These are phyloP conservation scores for Plectosphaerella sp. DNA, from an alignment of 2,329 filamentous ascomycete genomes.

Conservation along the genomic window DNA sequence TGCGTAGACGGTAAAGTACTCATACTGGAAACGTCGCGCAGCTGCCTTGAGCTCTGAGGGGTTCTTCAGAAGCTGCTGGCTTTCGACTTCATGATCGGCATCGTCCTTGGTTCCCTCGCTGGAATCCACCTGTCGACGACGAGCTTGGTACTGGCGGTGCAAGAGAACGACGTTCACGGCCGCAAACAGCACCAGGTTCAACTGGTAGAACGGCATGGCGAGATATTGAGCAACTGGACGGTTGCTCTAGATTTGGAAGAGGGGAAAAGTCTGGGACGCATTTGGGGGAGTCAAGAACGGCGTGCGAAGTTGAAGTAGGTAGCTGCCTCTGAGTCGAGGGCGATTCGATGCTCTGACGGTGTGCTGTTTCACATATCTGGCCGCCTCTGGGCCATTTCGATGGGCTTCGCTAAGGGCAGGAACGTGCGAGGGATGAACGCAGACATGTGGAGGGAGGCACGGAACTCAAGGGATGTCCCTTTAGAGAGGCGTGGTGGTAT, in stretches of 20 bases:
- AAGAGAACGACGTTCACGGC: constrained; percentile 15
- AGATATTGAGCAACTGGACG: neutral
- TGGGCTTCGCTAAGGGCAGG: neutral
- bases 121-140: constrained; percentile 3
- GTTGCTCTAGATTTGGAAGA: neutral
- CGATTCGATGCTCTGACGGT: neutral
- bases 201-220: constrained; percentile 16
- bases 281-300: neutral
- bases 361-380: neutral
- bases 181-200: constrained; percentile 16
- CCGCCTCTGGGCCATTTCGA: neutral
- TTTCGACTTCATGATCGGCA: constrained; percentile 6
- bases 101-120: constrained; percentile 2
- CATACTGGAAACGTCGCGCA: constrained; percentile 13
- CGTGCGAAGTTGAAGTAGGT: neutral
- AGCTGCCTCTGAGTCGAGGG: neutral
- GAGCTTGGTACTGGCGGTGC: constrained; percentile 15
- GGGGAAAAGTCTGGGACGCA: neutral
- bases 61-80: constrained; percentile 3
- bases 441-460: neutral
- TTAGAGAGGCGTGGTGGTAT: neutral
- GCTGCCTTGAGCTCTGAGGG: constrained; percentile 6
- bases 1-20: constrained; percentile 20
- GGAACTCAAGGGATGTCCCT: neutral
- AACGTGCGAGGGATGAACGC: too few species aligned